These are phyloP conservation scores for Phytophthora syringae DNA, from an alignment of 352 stramenopile species.

Conservation along the genomic window DNA sequence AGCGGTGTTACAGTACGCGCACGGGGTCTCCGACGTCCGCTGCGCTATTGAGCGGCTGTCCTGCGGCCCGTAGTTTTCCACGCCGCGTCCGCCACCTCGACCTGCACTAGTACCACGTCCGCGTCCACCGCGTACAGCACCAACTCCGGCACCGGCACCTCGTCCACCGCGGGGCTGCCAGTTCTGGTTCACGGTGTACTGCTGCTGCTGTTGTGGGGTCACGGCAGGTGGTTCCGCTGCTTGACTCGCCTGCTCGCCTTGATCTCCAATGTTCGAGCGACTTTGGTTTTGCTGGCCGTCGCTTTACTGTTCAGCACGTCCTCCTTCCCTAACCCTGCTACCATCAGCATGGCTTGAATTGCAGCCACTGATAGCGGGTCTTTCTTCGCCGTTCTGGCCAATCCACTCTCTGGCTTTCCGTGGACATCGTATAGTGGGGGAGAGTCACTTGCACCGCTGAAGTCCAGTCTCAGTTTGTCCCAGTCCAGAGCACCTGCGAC, in stretches of 20 bases:
- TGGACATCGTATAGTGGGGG: not conserved
- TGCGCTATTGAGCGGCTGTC: not conserved
- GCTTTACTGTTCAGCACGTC: not conserved
- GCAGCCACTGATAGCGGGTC: not conserved
- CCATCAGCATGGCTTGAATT: not conserved
- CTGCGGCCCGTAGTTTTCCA: too few species aligned
- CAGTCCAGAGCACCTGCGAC: not conserved
- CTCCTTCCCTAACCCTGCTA: not conserved
- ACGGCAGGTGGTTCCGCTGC: too few species aligned
- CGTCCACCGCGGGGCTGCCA: too few species aligned
- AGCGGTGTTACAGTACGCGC: not conserved
- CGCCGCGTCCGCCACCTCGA: too few species aligned
- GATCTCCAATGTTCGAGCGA: not conserved
- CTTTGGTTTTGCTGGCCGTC: not conserved
- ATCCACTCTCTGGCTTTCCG: not conserved
- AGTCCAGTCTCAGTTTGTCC: not conserved
- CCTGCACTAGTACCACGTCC: too few species aligned
- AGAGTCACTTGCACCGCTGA: not conserved
- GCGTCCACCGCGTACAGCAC: too few species aligned
- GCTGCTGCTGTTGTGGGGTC: too few species aligned
- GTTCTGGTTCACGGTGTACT: too few species aligned
- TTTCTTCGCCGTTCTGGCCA: not conserved
- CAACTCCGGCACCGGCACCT: too few species aligned
- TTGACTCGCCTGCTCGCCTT: too few species aligned
- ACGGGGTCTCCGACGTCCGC: not conserved